These are phyloP conservation scores for Aspergillus hancockii DNA, from an alignment of 495 filamentous ascomycete species.

Conservation along the genomic window DNA sequence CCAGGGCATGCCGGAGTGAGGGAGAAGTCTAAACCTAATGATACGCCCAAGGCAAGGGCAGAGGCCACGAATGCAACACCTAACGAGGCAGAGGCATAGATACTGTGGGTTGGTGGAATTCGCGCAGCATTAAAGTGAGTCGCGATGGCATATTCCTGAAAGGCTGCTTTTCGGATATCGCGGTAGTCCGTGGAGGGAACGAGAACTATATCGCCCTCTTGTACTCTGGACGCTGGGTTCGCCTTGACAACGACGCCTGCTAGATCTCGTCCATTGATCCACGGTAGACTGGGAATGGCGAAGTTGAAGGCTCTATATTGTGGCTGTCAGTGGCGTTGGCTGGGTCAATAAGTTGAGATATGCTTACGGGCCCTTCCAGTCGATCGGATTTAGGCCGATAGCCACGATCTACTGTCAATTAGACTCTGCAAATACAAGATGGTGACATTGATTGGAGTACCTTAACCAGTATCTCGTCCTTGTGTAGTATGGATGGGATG, in stretches of 20 bases:
- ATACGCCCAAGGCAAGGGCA: conserved; percentile 59
- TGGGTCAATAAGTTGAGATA: neutral
- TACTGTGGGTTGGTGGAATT: conserved; percentile 47
- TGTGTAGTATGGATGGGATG: conserved; percentile 45
- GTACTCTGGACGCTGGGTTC: conserved; percentile 45
- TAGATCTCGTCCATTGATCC: conserved; percentile 66
- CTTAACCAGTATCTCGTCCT: conserved; percentile 57
- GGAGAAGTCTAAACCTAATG: conserved; percentile 60
- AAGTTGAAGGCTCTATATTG: conserved; percentile 59
- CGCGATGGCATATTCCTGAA: conserved; percentile 66
- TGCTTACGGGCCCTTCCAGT: conserved; percentile 71
- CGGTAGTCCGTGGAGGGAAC: conserved; percentile 71
- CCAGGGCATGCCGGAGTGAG: conserved; percentile 37
- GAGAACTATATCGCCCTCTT: conserved; percentile 58
- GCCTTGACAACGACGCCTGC: conserved; percentile 59
- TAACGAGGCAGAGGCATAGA: conserved; percentile 57
- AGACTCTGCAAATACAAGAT: neutral
- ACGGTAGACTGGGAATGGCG: conserved; percentile 62
- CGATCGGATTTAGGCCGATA: conserved; percentile 70
- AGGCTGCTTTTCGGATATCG: conserved; percentile 66
- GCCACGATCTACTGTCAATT: conserved; percentile 40
- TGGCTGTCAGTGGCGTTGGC: conserved; percentile 8
- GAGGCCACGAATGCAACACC: conserved; percentile 67
- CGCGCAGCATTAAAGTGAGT: conserved; percentile 64
- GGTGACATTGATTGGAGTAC: conserved; percentile 21